A percentile compares a stretch with the other conserved stretches of the same genome.
Conservation (phyloP, 306 rosid genomes). For the Cicer judaicum region DNA sequence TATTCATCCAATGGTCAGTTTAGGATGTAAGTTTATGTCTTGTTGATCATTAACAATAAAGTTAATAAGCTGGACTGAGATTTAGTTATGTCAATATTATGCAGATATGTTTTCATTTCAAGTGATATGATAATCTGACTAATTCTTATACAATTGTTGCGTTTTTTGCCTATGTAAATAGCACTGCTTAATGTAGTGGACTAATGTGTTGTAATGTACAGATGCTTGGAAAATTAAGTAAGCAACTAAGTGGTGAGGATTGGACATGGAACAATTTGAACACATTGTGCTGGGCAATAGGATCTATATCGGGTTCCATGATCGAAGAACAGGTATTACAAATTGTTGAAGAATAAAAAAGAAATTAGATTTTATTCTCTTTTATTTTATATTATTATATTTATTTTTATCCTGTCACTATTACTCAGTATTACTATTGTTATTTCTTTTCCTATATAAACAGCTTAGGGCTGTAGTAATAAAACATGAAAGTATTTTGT, state of each 20-base stretch:
- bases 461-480: too few species aligned
- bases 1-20: not conserved
- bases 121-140: not conserved
- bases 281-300: slow-evolving; percentile 98
- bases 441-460: too few species aligned
- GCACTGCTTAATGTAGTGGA: slow-evolving; percentile 19
- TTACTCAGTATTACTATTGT: too few species aligned
- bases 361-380: too few species aligned
- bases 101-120: slow-evolving; percentile 7
- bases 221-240: slow-evolving; percentile 93
- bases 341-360: too few species aligned
- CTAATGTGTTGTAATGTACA: slow-evolving; percentile 45
- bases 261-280: slow-evolving; percentile 98
- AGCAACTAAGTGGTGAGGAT: slow-evolving; percentile 89
- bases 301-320: slow-evolving; percentile 99
- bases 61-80: not conserved
- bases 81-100: not conserved
- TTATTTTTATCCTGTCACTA: too few species aligned
- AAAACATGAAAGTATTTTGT: too few species aligned
- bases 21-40: not conserved
- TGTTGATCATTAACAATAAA: slow-evolving; percentile 12
- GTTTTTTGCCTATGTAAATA: not conserved
- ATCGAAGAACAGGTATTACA: slow-evolving; percentile 82
- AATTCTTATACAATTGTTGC: slow-evolving; percentile 4
- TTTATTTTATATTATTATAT: too few species aligned